phyloP scores from a whole-genome alignment of 2,329 filamentous ascomycete genomes.

The Alternaria arborescens region DNA sequence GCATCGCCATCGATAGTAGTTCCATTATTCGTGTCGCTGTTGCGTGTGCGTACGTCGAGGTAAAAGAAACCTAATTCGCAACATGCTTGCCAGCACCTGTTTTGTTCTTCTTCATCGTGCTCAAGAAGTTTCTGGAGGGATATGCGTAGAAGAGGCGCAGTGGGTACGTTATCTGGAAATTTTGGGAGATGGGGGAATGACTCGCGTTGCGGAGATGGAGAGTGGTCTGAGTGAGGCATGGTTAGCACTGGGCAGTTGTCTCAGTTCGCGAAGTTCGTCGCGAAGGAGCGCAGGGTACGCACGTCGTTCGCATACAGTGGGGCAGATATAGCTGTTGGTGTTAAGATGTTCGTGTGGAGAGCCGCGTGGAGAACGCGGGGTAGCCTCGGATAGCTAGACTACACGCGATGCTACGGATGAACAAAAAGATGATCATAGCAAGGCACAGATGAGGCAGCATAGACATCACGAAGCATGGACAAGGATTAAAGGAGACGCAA shows the following conservation, averaged over 20 bases:
- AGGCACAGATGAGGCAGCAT: background rate
- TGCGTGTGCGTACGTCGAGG: conserved; percentile 55
- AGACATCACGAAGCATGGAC: conserved; percentile 5
- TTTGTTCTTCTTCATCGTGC: conserved; percentile 45
- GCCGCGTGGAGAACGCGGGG: conserved; percentile 8
- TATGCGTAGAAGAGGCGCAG: conserved; percentile 53
- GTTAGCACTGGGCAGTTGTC: background rate
- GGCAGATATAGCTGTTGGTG: background rate
- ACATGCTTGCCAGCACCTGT: conserved; percentile 53
- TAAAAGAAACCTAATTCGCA: conserved; percentile 66
- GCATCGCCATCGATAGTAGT: conserved; percentile 44
- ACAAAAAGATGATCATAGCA: background rate
- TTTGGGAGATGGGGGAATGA: conserved; percentile 49
- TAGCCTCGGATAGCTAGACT: conserved; percentile 4
- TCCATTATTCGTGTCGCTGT: background rate
- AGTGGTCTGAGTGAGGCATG: conserved; percentile 37
- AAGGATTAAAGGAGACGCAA: conserved; percentile 28
- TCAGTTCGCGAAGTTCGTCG: background rate
- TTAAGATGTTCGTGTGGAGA: background rate
- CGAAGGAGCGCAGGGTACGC: background rate
- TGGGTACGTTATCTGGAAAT: conserved; percentile 54
- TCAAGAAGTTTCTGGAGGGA: conserved; percentile 52
- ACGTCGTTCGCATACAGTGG: conserved; percentile 2
- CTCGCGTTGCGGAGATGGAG: conserved; percentile 19
- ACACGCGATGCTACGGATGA: background rate